A percentile compares a stretch with the other conserved stretches of the same genome.
These are phyloP conservation scores for Coemansia sp. DNA, from an alignment of 192 early-diverging fungal genomes.

Conservation along the genomic window DNA sequence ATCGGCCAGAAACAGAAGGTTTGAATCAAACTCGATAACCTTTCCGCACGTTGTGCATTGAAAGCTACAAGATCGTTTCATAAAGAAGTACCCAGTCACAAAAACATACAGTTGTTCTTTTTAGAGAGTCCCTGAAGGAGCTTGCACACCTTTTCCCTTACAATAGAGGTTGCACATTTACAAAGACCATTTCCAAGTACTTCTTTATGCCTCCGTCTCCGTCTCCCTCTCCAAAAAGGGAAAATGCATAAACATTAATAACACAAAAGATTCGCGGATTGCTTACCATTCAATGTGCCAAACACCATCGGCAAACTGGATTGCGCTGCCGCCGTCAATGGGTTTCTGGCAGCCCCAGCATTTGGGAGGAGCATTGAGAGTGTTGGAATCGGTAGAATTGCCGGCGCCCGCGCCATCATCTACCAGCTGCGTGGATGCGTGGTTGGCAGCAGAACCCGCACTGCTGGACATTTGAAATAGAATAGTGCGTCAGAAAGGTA, in stretches of 20 bases:
- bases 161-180: not conserved
- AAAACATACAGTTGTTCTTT: not conserved
- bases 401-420: conserved; percentile 17
- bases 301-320: conserved; percentile 77
- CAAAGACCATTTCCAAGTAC: not conserved
- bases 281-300: conserved; percentile 82
- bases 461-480: conserved; percentile 1
- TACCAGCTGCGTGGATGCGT: not conserved
- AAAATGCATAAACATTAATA: not conserved
- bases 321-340: conserved; percentile 75
- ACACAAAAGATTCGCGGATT: not conserved
- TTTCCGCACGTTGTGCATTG: conserved; percentile 73
- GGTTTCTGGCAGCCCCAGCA: conserved; percentile 69
- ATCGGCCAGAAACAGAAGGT: conserved; percentile 71
- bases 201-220: too few relatives aligned
- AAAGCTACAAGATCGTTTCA: conserved; percentile 53
- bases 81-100: not conserved
- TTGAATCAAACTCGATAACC: conserved; percentile 73
- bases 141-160: not conserved
- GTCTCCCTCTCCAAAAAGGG: not conserved
- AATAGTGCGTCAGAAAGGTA: not conserved
- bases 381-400: conserved; percentile 13
- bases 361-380: conserved; percentile 41
- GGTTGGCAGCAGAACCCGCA: not conserved
- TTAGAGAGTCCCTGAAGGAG: not conserved